These are phyloP conservation scores for Barnettozyma pratensis DNA, from an alignment of 805 yeast species.

Conservation along the genomic window DNA sequence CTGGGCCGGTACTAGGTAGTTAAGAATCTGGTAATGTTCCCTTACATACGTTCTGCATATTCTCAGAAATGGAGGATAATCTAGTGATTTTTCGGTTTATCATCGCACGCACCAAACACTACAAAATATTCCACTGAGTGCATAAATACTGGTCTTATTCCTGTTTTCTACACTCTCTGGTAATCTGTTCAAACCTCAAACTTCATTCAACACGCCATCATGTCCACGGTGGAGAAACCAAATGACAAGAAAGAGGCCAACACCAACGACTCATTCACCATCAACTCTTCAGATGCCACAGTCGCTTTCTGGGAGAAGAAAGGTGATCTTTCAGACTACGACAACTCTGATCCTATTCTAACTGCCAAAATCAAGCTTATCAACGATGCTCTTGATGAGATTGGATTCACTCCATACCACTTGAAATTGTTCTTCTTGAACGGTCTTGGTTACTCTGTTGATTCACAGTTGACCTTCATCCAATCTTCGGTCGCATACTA, in stretches of 20 bases:
- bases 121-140: too few species aligned
- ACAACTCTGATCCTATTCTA: slow-evolving; percentile 24
- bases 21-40: too few species aligned
- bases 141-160: too few species aligned
- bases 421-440: slow-evolving; percentile 40
- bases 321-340: slow-evolving; percentile 15
- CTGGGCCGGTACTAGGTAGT: too few species aligned
- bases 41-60: too few species aligned
- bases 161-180: too few species aligned
- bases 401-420: slow-evolving; percentile 55
- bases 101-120: too few species aligned
- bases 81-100: too few species aligned
- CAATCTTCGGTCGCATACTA: slow-evolving; percentile 40
- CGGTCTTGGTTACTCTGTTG: slow-evolving; percentile 48
- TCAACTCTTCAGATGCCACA: neutral
- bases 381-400: slow-evolving; percentile 52
- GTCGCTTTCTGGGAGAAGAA: slow-evolving; percentile 10
- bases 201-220: too few species aligned
- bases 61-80: too few species aligned
- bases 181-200: too few species aligned
- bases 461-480: slow-evolving; percentile 42
- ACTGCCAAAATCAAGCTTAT: slow-evolving; percentile 35
- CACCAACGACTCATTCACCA: neutral
- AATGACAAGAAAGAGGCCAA: neutral
- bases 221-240: neutral